Evolutionary conservation across 805 yeast genomes (phyloP).

Genomic region (Lipomyces oligophaga): DNA sequence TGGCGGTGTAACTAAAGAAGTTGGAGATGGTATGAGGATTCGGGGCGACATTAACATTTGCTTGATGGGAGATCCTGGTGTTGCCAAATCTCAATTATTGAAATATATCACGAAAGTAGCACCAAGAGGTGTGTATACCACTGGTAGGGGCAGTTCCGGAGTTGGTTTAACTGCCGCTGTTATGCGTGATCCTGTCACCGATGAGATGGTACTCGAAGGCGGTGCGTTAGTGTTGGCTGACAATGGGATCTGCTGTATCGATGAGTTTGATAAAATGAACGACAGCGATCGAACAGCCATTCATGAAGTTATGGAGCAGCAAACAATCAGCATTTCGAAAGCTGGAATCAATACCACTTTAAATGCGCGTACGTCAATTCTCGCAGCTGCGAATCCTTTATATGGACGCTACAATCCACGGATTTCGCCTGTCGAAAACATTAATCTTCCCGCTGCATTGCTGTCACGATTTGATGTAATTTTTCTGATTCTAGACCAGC

Average conservation of each 20-base stretch:
- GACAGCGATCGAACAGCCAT: slow-evolving; percentile 95
- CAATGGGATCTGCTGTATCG: slow-evolving; percentile 97
- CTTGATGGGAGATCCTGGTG: slow-evolving; percentile 99
- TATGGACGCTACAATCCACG: slow-evolving; percentile 91
- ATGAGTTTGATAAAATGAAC: slow-evolving; percentile 99
- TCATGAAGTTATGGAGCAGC: slow-evolving; percentile 99
- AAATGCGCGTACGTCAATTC: slow-evolving; percentile 89
- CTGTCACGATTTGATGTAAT: slow-evolving; percentile 90
- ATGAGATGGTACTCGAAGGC: slow-evolving; percentile 96
- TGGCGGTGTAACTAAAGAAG: slow-evolving; percentile 92
- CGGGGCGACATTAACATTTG: slow-evolving; percentile 96
- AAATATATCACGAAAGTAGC: slow-evolving; percentile 89
- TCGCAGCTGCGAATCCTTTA: slow-evolving; percentile 98
- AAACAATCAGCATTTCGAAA: slow-evolving; percentile 92
- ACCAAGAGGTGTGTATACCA: slow-evolving; percentile 94
- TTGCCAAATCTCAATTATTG: slow-evolving; percentile 92
- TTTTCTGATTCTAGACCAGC: slow-evolving; percentile 81
- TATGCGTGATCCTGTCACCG: slow-evolving; percentile 98
- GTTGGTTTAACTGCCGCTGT: slow-evolving; percentile 99
- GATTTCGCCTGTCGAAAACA: slow-evolving; percentile 88
- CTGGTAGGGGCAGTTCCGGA: slow-evolving; percentile 98
- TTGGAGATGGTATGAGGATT: slow-evolving; percentile 95
- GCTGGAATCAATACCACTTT: slow-evolving; percentile 96
- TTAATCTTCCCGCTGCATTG: slow-evolving; percentile 93
- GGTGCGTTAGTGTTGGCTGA: slow-evolving; percentile 97